Percentiles rank a stretch among this genome's conserved stretches.
These are phyloP conservation scores for Furcasterigmium sp. DNA, from an alignment of 2,329 filamentous ascomycete genomes.

Conservation along the genomic window DNA sequence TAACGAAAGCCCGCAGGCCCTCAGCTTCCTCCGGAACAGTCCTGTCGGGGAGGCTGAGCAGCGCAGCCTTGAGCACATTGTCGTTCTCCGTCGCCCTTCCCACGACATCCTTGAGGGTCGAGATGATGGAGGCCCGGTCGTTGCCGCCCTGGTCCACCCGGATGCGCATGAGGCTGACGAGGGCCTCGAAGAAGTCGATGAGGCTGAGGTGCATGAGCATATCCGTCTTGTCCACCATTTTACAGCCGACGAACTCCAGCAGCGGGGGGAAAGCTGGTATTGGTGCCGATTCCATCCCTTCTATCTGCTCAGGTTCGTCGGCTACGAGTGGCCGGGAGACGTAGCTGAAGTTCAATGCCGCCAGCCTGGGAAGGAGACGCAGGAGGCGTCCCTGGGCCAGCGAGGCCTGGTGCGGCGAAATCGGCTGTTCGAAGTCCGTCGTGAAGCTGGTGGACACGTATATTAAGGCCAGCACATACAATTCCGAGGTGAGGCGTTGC, in stretches of 20 bases:
- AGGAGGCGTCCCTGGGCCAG: slow-evolving; percentile 50
- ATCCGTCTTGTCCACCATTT: slow-evolving; percentile 46
- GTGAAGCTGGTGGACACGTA: too few species aligned
- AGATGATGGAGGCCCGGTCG: slow-evolving; percentile 29
- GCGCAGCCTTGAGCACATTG: slow-evolving; percentile 26
- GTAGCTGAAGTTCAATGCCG: slow-evolving; percentile 37
- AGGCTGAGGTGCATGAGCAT: slow-evolving; percentile 44
- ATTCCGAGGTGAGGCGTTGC: slow-evolving; percentile 28
- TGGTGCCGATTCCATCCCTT: too few species aligned
- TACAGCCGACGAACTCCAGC: slow-evolving; percentile 44
- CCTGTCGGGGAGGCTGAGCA: slow-evolving; percentile 39
- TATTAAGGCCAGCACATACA: too few species aligned
- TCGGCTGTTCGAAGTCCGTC: slow-evolving; percentile 42
- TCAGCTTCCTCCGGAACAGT: slow-evolving; percentile 48
- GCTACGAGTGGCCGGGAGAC: slow-evolving; percentile 28
- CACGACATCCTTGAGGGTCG: slow-evolving; percentile 31
- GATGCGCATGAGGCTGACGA: slow-evolving; percentile 40
- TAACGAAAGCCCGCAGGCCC: slow-evolving; percentile 38
- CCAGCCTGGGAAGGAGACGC: slow-evolving; percentile 44
- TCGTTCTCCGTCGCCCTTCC: slow-evolving; percentile 34
- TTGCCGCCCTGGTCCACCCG: slow-evolving; percentile 1
- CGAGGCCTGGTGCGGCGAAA: slow-evolving; percentile 38
- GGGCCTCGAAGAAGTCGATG: slow-evolving; percentile 47
- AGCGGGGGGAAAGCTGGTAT: too few species aligned
- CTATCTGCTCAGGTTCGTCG: background rate